phyloP scores from a whole-genome alignment of 345 rosid genomes.

The Rhodamnia rubescens region DNA sequence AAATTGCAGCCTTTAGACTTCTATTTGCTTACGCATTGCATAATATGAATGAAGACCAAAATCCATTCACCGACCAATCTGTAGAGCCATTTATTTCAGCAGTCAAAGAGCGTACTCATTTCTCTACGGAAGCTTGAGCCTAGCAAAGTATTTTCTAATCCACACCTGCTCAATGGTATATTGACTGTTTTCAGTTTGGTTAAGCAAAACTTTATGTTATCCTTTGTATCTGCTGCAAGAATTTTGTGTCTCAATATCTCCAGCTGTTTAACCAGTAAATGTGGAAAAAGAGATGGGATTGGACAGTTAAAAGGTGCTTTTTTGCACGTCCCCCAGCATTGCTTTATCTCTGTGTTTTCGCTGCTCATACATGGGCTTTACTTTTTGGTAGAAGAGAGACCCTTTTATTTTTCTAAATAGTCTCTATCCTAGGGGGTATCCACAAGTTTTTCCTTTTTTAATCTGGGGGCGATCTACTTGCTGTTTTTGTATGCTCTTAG shows the following conservation, averaged over 20 bases:
- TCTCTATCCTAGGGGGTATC: background rate
- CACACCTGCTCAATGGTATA: background rate
- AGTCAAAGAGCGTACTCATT: background rate
- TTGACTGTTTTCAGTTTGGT: background rate
- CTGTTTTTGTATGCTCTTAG: background rate
- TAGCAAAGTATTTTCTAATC: background rate
- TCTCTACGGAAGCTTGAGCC: background rate
- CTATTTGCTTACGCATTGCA: background rate
- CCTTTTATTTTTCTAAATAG: background rate
- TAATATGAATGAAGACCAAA: background rate
- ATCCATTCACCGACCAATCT: background rate
- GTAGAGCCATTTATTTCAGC: background rate
- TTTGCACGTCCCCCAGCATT: background rate
- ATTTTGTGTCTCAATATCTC: background rate
- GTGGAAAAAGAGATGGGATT: background rate
- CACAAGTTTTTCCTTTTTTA: background rate
- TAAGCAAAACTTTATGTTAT: background rate
- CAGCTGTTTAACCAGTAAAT: background rate
- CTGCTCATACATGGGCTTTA: background rate
- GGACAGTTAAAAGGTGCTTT: background rate
- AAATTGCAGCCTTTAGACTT: background rate
- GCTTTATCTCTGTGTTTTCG: background rate
- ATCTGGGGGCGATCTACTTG: background rate
- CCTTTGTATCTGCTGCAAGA: background rate
- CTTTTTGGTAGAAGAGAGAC: background rate